Evolutionary conservation across 2,329 filamentous ascomycete genomes (phyloP).

Genomic region (Ascochyta fabae): DNA sequence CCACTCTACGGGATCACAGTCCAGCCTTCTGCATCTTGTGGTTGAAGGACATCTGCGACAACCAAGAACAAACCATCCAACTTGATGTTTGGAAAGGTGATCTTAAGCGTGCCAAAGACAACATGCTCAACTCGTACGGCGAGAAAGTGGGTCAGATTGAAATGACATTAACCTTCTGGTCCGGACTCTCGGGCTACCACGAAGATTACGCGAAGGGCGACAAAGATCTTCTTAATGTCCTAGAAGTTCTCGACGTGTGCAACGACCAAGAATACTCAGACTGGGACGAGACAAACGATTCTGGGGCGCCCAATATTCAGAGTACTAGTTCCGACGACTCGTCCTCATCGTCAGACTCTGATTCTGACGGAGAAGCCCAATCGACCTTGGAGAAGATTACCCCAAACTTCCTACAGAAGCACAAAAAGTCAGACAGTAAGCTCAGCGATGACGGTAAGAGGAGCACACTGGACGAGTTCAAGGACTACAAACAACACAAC

Average conservation of each 20-base stretch:
- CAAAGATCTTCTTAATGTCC: slow-evolving; percentile 62
- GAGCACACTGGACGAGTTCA: slow-evolving; percentile 59
- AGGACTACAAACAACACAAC: slow-evolving; percentile 56
- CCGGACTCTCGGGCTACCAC: slow-evolving; percentile 67
- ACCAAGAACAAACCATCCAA: slow-evolving; percentile 65
- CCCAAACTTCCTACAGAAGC: slow-evolving; percentile 32
- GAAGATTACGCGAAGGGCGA: slow-evolving; percentile 62
- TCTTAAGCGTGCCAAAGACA: slow-evolving; percentile 60
- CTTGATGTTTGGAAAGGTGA: slow-evolving; percentile 73
- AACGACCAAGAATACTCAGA: slow-evolving; percentile 61
- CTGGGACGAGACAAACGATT: slow-evolving; percentile 32
- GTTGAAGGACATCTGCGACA: slow-evolving; percentile 73
- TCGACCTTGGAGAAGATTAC: slow-evolving; percentile 26
- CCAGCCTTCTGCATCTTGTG: slow-evolving; percentile 70
- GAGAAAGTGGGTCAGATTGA: slow-evolving; percentile 66
- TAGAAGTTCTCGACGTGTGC: slow-evolving; percentile 69
- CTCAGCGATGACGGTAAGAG: slow-evolving; percentile 49
- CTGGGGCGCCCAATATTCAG: slow-evolving; percentile 15
- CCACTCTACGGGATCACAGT: slow-evolving; percentile 60
- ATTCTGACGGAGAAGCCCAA: slow-evolving; percentile 28
- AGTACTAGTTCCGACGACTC: slow-evolving; percentile 45
- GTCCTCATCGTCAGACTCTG: slow-evolving; percentile 24
- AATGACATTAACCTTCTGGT: slow-evolving; percentile 65
- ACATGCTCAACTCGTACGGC: slow-evolving; percentile 58
- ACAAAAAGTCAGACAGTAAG: slow-evolving; percentile 31